phyloP scores from a whole-genome alignment of 2,329 filamentous ascomycete genomes.

The Tolypocladium nubicola region DNA sequence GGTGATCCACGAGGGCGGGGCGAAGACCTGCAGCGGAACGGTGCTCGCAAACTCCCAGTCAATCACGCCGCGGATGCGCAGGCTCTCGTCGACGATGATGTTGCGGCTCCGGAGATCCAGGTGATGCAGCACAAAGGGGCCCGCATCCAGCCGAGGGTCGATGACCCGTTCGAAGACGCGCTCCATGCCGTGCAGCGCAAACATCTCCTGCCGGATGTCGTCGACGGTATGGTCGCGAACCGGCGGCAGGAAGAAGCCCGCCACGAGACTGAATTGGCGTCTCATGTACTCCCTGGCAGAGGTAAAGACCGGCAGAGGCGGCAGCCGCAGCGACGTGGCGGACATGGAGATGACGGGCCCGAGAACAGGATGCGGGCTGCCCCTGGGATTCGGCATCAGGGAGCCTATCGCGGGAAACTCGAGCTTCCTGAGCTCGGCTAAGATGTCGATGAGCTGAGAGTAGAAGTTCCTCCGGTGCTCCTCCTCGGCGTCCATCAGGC shows the following conservation, averaged over 20 bases:
- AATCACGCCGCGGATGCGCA: conserved; percentile 12
- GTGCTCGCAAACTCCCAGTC: conserved; percentile 16
- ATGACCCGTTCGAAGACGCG: conserved; percentile 7
- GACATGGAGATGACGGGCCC: conserved; percentile 11
- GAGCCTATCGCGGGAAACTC: conserved; percentile 13
- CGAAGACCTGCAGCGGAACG: conserved; percentile 7
- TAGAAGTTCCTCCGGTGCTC: conserved; percentile 9
- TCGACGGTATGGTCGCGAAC: conserved; percentile 4
- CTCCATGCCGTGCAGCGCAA: conserved; percentile 7
- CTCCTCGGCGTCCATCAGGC: conserved; percentile 2
- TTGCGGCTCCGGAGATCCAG: conserved; percentile 12
- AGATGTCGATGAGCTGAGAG: conserved; percentile 13
- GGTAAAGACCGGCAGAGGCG: background rate
- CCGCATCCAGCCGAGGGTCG: conserved; percentile 3
- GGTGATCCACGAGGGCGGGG: conserved; percentile 11
- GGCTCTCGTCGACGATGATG: conserved; percentile 13
- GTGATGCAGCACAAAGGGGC: conserved; percentile 12
- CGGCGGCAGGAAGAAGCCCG: conserved; percentile 1
- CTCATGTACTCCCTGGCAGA: background rate
- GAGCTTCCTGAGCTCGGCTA: conserved; percentile 12
- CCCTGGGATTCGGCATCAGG: conserved; percentile 11
- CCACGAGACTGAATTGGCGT: background rate
- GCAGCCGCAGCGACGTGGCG: background rate
- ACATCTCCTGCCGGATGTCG: conserved; percentile 6
- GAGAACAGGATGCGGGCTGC: conserved; percentile 5